phyloP scores from a whole-genome alignment of 2,329 filamentous ascomycete species.

The Ilyonectria destructans region DNA sequence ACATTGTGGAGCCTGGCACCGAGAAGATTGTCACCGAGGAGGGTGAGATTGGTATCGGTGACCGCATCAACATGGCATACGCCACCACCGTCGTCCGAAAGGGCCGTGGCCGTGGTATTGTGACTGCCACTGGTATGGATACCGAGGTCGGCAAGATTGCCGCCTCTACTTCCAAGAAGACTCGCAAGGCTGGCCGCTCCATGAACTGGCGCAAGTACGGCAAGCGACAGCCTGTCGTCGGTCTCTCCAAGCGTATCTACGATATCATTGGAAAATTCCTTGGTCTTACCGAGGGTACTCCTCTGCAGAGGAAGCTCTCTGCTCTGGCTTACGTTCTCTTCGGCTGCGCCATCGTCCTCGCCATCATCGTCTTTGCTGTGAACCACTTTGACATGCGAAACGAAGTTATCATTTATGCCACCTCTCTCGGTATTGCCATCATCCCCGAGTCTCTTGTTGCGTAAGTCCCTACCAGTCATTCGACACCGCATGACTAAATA shows the following conservation, averaged over 20 bases:
- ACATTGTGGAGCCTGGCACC: constrained; percentile 61
- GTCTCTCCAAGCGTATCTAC: constrained; percentile 63
- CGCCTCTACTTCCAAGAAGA: constrained; percentile 67
- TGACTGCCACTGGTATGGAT: constrained; percentile 80
- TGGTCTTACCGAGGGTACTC: constrained; percentile 78
- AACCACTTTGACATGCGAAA: constrained; percentile 68
- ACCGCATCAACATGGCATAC: constrained; percentile 83
- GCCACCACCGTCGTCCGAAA: constrained; percentile 82
- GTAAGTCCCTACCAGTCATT: constrained; percentile 53
- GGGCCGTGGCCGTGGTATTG: constrained; percentile 81
- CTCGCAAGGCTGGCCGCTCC: constrained; percentile 69
- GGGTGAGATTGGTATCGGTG: constrained; percentile 76
- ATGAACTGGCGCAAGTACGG: constrained; percentile 70
- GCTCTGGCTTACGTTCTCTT: constrained; percentile 85
- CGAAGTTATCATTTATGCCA: constrained; percentile 72
- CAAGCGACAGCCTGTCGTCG: constrained; percentile 65
- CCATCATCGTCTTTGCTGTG: constrained; percentile 72
- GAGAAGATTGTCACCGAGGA: constrained; percentile 63
- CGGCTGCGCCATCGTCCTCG: constrained; percentile 74
- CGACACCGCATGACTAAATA: background rate
- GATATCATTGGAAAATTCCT: constrained; percentile 72
- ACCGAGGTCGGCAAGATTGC: constrained; percentile 82
- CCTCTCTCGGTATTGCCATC: constrained; percentile 73
- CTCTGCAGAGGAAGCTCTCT: constrained; percentile 83
- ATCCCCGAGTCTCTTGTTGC: constrained; percentile 78